Evolutionary conservation across 73 alveolate species (phyloP).

Genomic region (Tetrahymena elliotti): DNA sequence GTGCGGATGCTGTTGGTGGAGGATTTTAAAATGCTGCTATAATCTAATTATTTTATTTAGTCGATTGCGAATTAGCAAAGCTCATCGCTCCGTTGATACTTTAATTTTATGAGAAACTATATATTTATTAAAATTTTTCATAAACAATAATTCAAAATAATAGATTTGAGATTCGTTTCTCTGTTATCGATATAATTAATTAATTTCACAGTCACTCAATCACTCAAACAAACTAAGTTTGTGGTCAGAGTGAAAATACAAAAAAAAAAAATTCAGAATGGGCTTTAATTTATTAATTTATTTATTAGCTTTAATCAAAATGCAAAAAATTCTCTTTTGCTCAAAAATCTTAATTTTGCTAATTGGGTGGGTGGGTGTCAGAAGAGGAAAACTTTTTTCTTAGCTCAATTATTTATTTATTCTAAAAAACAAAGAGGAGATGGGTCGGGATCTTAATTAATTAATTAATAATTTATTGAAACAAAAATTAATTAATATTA

Average conservation of each 20-base stretch:
- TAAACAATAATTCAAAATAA: neutral
- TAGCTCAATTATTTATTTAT: neutral
- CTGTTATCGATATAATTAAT: neutral
- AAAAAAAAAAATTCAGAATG: neutral
- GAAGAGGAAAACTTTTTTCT: no score
- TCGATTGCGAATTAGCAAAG: neutral
- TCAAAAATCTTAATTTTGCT: neutral
- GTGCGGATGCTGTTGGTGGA: neutral
- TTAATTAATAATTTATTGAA: no score
- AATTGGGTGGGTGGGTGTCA: neutral
- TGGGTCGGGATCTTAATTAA: neutral
- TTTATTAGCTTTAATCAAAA: neutral
- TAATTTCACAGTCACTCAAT: no score
- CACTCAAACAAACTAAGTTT: neutral
- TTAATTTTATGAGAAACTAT: neutral
- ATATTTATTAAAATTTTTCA: neutral
- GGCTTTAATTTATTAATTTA: no score
- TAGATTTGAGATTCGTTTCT: neutral
- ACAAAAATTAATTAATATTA: no score
- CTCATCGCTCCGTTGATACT: constrained; percentile 3
- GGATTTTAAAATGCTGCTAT: neutral
- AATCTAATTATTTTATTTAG: neutral
- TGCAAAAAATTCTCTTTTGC: neutral
- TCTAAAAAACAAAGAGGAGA: no score
- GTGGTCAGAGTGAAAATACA: neutral